phyloP scores from a whole-genome alignment of 208 protist species.

The Hexamita inflata region DNA sequence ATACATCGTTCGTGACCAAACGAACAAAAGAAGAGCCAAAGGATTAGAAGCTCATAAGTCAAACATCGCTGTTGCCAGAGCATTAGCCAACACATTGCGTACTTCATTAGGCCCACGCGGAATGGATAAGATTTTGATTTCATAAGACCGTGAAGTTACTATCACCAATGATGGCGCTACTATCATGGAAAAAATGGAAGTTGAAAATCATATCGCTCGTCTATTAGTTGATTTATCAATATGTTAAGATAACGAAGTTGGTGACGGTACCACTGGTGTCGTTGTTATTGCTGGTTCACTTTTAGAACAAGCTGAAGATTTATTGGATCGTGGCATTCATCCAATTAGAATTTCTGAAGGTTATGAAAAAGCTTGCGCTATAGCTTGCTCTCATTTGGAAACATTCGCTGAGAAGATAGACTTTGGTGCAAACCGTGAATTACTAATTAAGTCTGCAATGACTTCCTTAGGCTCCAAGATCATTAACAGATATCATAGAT shows the following conservation, averaged over 20 bases:
- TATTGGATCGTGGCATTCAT: slow-evolving; percentile 93
- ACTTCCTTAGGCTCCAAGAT: slow-evolving; percentile 97
- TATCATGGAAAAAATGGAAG: slow-evolving; percentile 69
- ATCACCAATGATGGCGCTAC: slow-evolving; percentile 99
- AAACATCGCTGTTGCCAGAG: slow-evolving; percentile 88
- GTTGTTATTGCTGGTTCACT: slow-evolving; percentile 91
- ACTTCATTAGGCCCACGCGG: slow-evolving; percentile 86
- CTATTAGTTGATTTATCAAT: slow-evolving; percentile 96
- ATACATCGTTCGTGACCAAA: slow-evolving; percentile 90
- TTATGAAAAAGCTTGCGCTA: slow-evolving; percentile 83
- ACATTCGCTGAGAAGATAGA: slow-evolving; percentile 61
- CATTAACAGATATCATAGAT: slow-evolving; percentile 76
- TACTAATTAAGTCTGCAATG: slow-evolving; percentile 80
- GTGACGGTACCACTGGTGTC: slow-evolving; percentile 98
- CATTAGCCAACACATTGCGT: slow-evolving; percentile 80
- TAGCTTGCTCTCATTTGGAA: slow-evolving; percentile 74
- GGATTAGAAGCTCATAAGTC: slow-evolving; percentile 90
- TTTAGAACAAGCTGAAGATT: slow-evolving; percentile 76
- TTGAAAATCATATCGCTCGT: slow-evolving; percentile 94
- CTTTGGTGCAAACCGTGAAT: slow-evolving; percentile 56
- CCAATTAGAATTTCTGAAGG: slow-evolving; percentile 91
- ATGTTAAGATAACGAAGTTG: slow-evolving; percentile 98
- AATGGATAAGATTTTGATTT: slow-evolving; percentile 78
- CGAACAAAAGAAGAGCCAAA: slow-evolving; percentile 70
- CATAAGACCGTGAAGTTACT: slow-evolving; percentile 88